phyloP scores from a whole-genome alignment of 495 filamentous ascomycete species.

The Aspergillus coremiiformis region DNA sequence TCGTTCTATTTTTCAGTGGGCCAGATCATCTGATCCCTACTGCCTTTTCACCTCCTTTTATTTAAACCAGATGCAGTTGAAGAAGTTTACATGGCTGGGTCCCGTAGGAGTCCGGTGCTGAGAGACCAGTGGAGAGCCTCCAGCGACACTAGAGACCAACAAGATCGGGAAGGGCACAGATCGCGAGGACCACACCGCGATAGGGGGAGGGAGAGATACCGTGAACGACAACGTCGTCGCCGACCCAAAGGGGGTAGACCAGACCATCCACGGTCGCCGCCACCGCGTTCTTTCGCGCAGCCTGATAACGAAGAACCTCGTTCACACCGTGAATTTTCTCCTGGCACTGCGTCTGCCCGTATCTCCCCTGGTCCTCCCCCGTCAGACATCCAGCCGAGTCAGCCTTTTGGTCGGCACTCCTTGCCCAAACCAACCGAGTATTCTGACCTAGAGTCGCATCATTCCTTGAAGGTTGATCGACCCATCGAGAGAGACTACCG shows the following conservation, averaged over 20 bases:
- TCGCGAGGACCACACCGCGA: conserved; percentile 36
- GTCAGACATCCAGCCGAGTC: conserved; percentile 6
- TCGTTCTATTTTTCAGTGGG: conserved; percentile 8
- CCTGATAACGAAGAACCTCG: conserved; percentile 26
- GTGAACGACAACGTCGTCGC: conserved; percentile 27
- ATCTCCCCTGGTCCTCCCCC: conserved; percentile 24
- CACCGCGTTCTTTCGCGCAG: conserved; percentile 27
- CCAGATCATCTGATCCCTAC: conserved; percentile 6
- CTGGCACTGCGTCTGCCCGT: conserved; percentile 23
- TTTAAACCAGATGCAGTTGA: conserved; percentile 36
- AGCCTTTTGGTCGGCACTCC: conserved; percentile 10
- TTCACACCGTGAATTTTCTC: conserved; percentile 25
- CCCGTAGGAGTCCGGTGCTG: conserved; percentile 50
- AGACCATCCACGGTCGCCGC: conserved; percentile 32
- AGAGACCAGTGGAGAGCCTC: conserved; percentile 51
- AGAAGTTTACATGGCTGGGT: conserved; percentile 47
- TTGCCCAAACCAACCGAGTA: conserved; percentile 16
- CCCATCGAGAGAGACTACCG: conserved; percentile 21
- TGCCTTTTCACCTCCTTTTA: conserved; percentile 4
- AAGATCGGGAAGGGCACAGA: conserved; percentile 32
- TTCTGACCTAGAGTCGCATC: conserved; percentile 9
- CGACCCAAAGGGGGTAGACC: conserved; percentile 27
- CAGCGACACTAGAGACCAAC: conserved; percentile 34
- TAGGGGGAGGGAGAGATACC: conserved; percentile 28
- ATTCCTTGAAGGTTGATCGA: conserved; percentile 2